Conservation (phyloP, 768 basidiomycete genomes). For the Phylloporus scabripes region DNA sequence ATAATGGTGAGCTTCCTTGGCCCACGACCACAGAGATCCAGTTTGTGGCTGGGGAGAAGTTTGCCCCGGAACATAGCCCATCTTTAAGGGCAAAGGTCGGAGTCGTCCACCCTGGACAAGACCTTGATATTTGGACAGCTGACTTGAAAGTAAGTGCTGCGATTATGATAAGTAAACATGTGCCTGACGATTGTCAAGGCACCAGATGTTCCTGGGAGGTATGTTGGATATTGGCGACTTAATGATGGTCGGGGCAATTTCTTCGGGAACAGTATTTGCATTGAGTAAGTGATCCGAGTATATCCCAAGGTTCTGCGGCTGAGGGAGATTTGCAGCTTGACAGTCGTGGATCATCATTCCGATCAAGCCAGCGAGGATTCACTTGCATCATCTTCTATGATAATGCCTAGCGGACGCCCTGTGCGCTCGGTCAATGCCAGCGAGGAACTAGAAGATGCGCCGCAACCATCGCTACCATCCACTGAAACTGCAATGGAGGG, state of each 20-base stretch:
- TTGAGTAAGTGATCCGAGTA: conserved; percentile 53
- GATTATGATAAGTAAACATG: neutral
- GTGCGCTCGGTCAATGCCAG: conserved; percentile 10
- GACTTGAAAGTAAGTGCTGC: conserved; percentile 61
- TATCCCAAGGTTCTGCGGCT: neutral
- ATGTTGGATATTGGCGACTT: conserved; percentile 74
- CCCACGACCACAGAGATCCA: conserved; percentile 60
- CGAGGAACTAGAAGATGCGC: conserved; percentile 4
- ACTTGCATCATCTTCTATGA: conserved; percentile 59
- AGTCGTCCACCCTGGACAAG: conserved; percentile 47
- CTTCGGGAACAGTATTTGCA: conserved; percentile 72
- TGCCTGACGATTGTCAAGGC: conserved; percentile 39
- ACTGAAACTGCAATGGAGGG: conserved; percentile 36
- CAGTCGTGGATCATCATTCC: conserved; percentile 50
- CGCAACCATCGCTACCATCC: conserved; percentile 15
- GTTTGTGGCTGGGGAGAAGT: conserved; percentile 66
- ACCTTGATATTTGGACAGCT: conserved; percentile 61
- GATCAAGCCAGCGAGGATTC: conserved; percentile 41
- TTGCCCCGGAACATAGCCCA: conserved; percentile 35
- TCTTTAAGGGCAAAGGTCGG: conserved; percentile 46
- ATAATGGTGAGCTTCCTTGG: conserved; percentile 61
- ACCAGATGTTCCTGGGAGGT: conserved; percentile 66
- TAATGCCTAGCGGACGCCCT: conserved; percentile 49
- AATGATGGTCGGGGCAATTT: conserved; percentile 49
- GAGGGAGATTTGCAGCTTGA: conserved; percentile 43